These are phyloP conservation scores for Suhomyces taliae DNA, from an alignment of 1,139 yeast genomes.

Conservation along the genomic window DNA sequence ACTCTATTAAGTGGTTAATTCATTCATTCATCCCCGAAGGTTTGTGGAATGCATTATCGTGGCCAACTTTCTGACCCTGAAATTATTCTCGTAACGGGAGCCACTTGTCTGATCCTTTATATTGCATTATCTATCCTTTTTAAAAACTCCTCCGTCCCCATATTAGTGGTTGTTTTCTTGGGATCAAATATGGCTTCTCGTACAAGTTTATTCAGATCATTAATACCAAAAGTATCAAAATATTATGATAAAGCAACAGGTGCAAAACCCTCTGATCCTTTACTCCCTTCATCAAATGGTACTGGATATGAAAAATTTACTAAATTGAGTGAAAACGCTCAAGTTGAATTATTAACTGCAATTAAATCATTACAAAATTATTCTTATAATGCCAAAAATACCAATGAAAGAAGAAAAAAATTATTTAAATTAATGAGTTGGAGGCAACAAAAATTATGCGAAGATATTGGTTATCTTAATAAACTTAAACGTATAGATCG, in stretches of 20 bases:
- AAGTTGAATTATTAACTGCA: slow-evolving; percentile 48
- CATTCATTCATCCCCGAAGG: neutral
- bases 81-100: slow-evolving; percentile 11
- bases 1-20: too few relatives aligned
- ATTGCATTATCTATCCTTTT: slow-evolving; percentile 12
- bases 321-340: slow-evolving; percentile 19
- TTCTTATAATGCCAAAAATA: slow-evolving; percentile 33
- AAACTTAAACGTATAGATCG: slow-evolving; percentile 51
- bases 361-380: slow-evolving; percentile 53
- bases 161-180: slow-evolving; percentile 30
- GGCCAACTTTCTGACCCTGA: slow-evolving; percentile 12
- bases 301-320: slow-evolving; percentile 16
- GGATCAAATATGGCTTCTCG: slow-evolving; percentile 35
- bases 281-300: slow-evolving; percentile 8
- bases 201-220: slow-evolving; percentile 19
- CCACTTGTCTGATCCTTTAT: slow-evolving; percentile 14
- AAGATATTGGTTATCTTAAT: slow-evolving; percentile 53
- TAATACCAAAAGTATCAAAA: slow-evolving; percentile 9
- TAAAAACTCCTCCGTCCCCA: slow-evolving; percentile 26
- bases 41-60: neutral
- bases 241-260: slow-evolving; percentile 1
- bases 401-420: slow-evolving; percentile 48
- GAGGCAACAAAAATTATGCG: slow-evolving; percentile 56
- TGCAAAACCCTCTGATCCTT: slow-evolving; percentile 1
- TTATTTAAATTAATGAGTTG: slow-evolving; percentile 51